These are phyloP conservation scores for Exsudoporus frostii DNA, from an alignment of 768 basidiomycete genomes.

Conservation along the genomic window DNA sequence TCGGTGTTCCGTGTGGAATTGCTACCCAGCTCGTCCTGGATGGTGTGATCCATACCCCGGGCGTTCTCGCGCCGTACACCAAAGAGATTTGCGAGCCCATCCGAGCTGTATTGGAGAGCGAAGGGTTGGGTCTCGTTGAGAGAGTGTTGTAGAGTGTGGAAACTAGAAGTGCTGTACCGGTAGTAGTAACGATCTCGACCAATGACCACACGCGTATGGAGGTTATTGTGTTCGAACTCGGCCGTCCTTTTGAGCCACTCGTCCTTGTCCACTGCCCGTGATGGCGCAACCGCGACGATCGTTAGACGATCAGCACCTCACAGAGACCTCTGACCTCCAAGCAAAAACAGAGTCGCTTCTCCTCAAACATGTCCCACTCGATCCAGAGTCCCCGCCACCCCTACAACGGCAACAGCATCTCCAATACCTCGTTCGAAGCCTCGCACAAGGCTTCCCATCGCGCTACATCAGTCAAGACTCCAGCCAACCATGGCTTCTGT, in stretches of 20 bases:
- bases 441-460: conserved; percentile 76
- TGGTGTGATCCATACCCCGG: conserved; percentile 72
- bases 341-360: conserved; percentile 64
- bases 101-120: conserved; percentile 60
- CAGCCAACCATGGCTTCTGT: conserved; percentile 92
- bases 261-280: not conserved
- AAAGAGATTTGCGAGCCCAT: conserved; percentile 81
- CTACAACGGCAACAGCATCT: conserved; percentile 68
- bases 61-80: conserved; percentile 84
- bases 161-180: not conserved
- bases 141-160: conserved; percentile 47
- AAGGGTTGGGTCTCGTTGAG: conserved; percentile 75
- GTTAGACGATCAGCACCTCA: conserved; percentile 58
- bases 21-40: conserved; percentile 90
- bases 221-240: not conserved
- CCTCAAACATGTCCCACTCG: conserved; percentile 47
- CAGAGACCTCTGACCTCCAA: conserved; percentile 61
- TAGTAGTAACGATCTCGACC: not conserved
- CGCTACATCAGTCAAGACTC: conserved; percentile 86
- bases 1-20: conserved; percentile 92
- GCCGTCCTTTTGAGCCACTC: not conserved
- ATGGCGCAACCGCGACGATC: conserved; percentile 30
- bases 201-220: not conserved
- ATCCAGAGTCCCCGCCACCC: conserved; percentile 27
- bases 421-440: conserved; percentile 68